These are phyloP conservation scores for Colletotrichum sp. DNA, from an alignment of 2,329 filamentous ascomycete species.

Conservation along the genomic window DNA sequence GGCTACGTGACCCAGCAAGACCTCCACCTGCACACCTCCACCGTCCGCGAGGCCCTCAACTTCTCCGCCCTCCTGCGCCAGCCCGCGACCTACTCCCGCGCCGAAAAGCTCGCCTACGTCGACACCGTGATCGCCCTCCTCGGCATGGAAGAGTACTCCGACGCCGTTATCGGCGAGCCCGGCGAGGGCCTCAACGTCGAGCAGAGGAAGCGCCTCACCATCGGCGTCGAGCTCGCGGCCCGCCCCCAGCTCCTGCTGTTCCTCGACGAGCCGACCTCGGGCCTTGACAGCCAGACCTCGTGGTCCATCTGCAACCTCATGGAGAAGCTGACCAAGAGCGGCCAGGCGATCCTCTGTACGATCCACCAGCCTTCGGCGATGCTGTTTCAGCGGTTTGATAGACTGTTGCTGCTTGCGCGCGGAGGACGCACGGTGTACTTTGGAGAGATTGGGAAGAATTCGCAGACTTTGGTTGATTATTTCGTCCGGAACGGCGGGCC, in stretches of 20 bases:
- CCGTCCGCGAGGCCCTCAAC: slow-evolving; percentile 69
- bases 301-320: slow-evolving; percentile 77
- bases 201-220: slow-evolving; percentile 66
- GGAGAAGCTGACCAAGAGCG: slow-evolving; percentile 62
- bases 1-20: slow-evolving; percentile 78
- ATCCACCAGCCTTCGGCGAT: slow-evolving; percentile 25
- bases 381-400: slow-evolving; percentile 24
- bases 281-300: slow-evolving; percentile 76
- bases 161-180: slow-evolving; percentile 72
- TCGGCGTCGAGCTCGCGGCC: slow-evolving; percentile 79
- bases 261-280: slow-evolving; percentile 79
- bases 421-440: slow-evolving; percentile 53
- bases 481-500: slow-evolving; percentile 54
- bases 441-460: slow-evolving; percentile 57
- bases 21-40: slow-evolving; percentile 70
- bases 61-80: slow-evolving; percentile 74
- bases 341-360: slow-evolving; percentile 46
- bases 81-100: slow-evolving; percentile 56
- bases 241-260: slow-evolving; percentile 76
- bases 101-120: slow-evolving; percentile 31
- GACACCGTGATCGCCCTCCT: slow-evolving; percentile 33
- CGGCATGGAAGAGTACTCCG: slow-evolving; percentile 66
- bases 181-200: slow-evolving; percentile 59
- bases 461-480: slow-evolving; percentile 52
- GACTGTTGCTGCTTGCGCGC: slow-evolving; percentile 13